A percentile compares a stretch with the other conserved stretches of the same genome.
Evolutionary conservation across 164 flowering plant genomes (phyloP).

Genomic region (Nymphaea colorata): DNA sequence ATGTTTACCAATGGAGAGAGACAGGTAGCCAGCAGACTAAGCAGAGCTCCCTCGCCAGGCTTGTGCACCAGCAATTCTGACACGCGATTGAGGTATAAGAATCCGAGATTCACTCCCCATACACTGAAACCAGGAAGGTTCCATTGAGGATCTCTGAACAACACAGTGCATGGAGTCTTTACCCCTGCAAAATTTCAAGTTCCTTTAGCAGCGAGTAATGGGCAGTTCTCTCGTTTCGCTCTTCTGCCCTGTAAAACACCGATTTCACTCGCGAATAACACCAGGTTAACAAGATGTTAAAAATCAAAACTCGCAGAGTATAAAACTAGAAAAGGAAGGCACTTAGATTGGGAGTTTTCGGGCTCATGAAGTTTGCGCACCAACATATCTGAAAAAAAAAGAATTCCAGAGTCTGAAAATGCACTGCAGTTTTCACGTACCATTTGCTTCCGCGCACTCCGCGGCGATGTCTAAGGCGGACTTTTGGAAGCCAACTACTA

Average conservation of each 20-base stretch:
- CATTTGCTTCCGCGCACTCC: slow-evolving; percentile 27
- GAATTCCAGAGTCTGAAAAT: no score
- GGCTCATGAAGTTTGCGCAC: no score
- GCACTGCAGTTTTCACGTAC: slow-evolving; percentile 4
- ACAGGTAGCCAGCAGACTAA: slow-evolving; percentile 31
- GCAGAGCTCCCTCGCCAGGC: slow-evolving; percentile 51
- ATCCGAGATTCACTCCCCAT: slow-evolving; percentile 39
- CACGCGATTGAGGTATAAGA: slow-evolving; percentile 37
- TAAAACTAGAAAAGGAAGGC: no score
- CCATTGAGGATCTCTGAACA: slow-evolving; percentile 45
- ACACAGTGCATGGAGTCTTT: slow-evolving; percentile 41
- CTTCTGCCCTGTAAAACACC: no score
- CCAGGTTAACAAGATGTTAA: background rate
- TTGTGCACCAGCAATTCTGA: slow-evolving; percentile 54
- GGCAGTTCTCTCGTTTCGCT: no score
- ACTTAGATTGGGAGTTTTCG: no score
- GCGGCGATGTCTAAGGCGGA: slow-evolving; percentile 46
- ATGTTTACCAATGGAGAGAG: slow-evolving; percentile 42
- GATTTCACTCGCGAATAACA: no score
- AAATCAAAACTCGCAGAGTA: background rate
- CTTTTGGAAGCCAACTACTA: slow-evolving; percentile 39
- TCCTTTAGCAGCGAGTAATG: no score
- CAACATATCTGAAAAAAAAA: no score
- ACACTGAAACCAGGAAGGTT: slow-evolving; percentile 32
- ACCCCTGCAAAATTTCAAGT: slow-evolving; percentile 22